Conservation (phyloP, 2,329 filamentous ascomycete genomes). For the Diaporthe sp. region DNA sequence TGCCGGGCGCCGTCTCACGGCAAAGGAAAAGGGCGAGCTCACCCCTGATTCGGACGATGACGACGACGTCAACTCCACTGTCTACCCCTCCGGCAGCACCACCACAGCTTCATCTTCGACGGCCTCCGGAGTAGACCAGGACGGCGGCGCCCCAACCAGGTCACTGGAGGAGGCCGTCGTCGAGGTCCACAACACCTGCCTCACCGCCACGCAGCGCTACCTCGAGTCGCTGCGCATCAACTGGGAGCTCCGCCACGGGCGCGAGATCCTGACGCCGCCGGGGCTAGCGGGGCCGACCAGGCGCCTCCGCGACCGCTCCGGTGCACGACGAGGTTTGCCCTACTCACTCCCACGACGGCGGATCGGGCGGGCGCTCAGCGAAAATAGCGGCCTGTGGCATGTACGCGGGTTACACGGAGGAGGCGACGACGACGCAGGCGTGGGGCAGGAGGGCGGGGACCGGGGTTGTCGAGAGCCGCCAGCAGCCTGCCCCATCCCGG, state of each 20-base stretch:
- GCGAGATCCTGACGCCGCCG: neutral
- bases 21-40: neutral
- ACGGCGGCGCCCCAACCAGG: neutral
- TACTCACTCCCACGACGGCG: neutral
- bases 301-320: neutral
- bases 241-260: constrained; percentile 40
- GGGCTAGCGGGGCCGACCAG: neutral
- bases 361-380: constrained; percentile 16
- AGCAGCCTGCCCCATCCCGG: constrained; percentile 36
- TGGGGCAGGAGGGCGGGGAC: neutral
- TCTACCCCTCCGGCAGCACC: constrained; percentile 30
- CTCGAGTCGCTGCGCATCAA: constrained; percentile 41
- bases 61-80: neutral
- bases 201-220: constrained; percentile 43
- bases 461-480: neutral
- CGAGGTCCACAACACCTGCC: constrained; percentile 43
- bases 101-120: neutral
- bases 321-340: constrained; percentile 6
- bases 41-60: neutral
- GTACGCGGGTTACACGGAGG: neutral
- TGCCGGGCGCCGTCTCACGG: no score
- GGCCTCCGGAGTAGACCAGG: neutral
- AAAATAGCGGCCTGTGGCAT: neutral
- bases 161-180: constrained; percentile 22
- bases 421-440: neutral